A percentile compares a stretch with the other conserved stretches of the same genome.
Evolutionary conservation across 805 yeast species (phyloP).

Genomic region (Debaryomyces hansenii): DNA sequence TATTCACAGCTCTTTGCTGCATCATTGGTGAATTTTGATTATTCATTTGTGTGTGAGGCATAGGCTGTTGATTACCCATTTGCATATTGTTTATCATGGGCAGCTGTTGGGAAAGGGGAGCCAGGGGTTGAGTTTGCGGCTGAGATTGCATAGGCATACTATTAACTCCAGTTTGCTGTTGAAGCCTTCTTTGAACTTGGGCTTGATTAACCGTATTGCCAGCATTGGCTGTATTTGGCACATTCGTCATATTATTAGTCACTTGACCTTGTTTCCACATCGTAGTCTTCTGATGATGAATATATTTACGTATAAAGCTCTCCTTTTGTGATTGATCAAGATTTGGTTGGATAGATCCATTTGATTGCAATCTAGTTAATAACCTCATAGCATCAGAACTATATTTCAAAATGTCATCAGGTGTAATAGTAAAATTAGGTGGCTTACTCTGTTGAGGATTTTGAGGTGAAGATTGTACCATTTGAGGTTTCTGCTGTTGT

Average conservation of each 20-base stretch:
- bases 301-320: slow-evolving; percentile 37
- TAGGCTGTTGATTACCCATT: slow-evolving; percentile 10
- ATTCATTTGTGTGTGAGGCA: slow-evolving; percentile 14
- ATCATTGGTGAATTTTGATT: slow-evolving; percentile 18
- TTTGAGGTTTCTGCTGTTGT: slow-evolving; percentile 13
- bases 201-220: slow-evolving; percentile 12
- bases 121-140: slow-evolving; percentile 12
- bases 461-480: slow-evolving; percentile 3
- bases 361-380: slow-evolving; percentile 34
- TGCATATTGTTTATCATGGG: slow-evolving; percentile 15
- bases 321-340: slow-evolving; percentile 39
- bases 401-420: slow-evolving; percentile 39
- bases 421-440: slow-evolving; percentile 33
- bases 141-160: slow-evolving; percentile 9
- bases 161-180: slow-evolving; percentile 10
- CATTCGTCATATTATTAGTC: not conserved
- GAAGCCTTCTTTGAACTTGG: slow-evolving; percentile 10
- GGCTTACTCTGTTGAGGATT: slow-evolving; percentile 14
- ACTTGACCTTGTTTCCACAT: slow-evolving; percentile 26
- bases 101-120: slow-evolving; percentile 14
- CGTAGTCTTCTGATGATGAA: slow-evolving; percentile 36
- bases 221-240: slow-evolving; percentile 1
- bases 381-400: slow-evolving; percentile 41
- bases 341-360: slow-evolving; percentile 31
- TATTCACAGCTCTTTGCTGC: slow-evolving; percentile 12